These are phyloP conservation scores for Ustilago bromivora DNA, from an alignment of 1,284 basidiomycete genomes.

Conservation along the genomic window DNA sequence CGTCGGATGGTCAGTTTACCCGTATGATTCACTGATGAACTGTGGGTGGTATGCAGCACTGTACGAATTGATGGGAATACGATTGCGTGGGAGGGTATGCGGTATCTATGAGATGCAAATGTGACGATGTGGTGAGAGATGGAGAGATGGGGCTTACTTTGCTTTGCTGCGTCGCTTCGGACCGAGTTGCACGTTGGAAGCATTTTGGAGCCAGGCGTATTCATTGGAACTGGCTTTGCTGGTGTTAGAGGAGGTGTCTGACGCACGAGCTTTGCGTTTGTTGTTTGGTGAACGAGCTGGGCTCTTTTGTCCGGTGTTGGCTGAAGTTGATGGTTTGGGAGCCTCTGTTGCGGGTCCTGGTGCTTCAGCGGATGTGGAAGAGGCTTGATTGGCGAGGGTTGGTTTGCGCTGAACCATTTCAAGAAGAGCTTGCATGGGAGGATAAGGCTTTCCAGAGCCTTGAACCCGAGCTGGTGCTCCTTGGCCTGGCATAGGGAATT, in stretches of 20 bases:
- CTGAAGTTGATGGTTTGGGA: background rate
- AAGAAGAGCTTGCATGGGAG: too few species aligned
- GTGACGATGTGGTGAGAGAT: background rate
- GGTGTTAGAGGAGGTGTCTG: conserved; percentile 1
- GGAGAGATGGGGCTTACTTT: background rate
- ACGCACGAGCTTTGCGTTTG: conserved; percentile 8
- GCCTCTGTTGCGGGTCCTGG: background rate
- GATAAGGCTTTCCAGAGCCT: too few species aligned
- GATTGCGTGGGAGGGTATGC: background rate
- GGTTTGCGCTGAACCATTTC: background rate
- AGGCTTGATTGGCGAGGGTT: background rate
- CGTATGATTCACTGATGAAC: too few species aligned
- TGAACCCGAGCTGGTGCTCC: background rate
- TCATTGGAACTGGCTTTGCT: background rate
- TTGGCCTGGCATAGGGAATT: conserved; percentile 51
- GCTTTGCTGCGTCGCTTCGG: conserved; percentile 28
- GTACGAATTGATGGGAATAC: too few species aligned
- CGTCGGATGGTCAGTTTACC: too few species aligned
- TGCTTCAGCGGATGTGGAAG: background rate
- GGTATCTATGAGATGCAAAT: background rate
- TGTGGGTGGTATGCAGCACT: too few species aligned
- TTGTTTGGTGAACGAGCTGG: conserved; percentile 4
- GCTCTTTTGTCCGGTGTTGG: background rate
- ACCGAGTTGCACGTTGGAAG: conserved; percentile 8
- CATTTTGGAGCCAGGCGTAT: conserved; percentile 23